Evolutionary conservation across 352 stramenopile genomes (phyloP), one percentile per base, ranked within the genome.

Genomic region (Phytophthora tentaculata): DNA sequence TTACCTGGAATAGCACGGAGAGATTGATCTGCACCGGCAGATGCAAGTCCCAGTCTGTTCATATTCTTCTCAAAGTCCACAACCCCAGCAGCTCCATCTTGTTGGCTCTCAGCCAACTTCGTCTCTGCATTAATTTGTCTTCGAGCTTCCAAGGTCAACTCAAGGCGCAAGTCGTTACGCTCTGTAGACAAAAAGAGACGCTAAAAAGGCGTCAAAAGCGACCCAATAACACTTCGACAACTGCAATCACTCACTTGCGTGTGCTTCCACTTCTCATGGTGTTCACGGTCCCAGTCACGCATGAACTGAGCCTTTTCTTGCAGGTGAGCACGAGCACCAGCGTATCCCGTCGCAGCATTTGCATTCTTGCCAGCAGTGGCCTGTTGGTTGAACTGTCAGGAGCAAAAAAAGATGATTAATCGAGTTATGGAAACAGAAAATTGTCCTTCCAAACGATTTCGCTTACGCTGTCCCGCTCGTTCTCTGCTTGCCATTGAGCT

Each of bases 61-160:
- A 91, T 80, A 41, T 91, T 92, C 45, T 75, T 81, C 41, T 94
- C 83, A 48, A 94, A 94, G 12, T 74, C 59, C 2, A 66, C 61
- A 23, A 92, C 77, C 0, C 85, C 82, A 35, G 70, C 56, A n/a
- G 26, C 44, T 9, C 76, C 75, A 55, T 92, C 85, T 41, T 62
- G 47, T 24, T 83, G 73, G 12, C 73, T 81, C 12, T 59, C 49
- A 22, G 58, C 48, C 19, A 83, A 61, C 24, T 65, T 73, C 9
- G 45, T 28, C 28, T 80, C 64, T 0, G 73, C 49, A 20, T 69
- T 63, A 2, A 90, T 67, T 9, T 77, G 73, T 19, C 65, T 64
- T 24, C 79, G 68, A 59, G 83, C 80, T 60, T 84, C 73, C 10
- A 92, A 61, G 5, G 80, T 75, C 50, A 92, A 61, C 53, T 94